A percentile compares a stretch with the other conserved stretches of the same genome.
phyloP scores from a whole-genome alignment of 306 rosid genomes.

The Casuarina glauca region DNA sequence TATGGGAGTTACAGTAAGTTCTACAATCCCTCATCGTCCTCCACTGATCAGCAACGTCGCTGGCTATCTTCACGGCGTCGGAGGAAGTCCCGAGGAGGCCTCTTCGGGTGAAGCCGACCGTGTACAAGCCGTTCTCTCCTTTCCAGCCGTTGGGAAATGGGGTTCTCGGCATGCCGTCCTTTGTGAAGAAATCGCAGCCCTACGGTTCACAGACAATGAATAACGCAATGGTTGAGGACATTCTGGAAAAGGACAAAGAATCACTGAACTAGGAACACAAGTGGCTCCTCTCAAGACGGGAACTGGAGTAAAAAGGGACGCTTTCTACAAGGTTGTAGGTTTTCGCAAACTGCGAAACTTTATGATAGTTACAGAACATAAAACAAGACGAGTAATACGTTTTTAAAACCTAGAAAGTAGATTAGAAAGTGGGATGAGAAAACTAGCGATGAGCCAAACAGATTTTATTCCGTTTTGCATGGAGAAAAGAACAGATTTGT shows the following conservation, averaged over 20 bases:
- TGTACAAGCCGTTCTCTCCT: slow-evolving; percentile 74
- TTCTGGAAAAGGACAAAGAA: too few species aligned
- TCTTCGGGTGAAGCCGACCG: slow-evolving; percentile 81
- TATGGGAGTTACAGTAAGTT: slow-evolving; percentile 42
- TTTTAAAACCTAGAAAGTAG: neutral
- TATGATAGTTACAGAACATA: slow-evolving; percentile 19
- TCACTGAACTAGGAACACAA: too few species aligned
- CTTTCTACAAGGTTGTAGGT: neutral
- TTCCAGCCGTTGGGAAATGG: slow-evolving; percentile 94
- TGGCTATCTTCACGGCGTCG: slow-evolving; percentile 68
- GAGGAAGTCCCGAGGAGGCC: slow-evolving; percentile 80
- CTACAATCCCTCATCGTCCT: slow-evolving; percentile 30
- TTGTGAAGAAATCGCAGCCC: slow-evolving; percentile 64
- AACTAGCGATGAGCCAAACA: slow-evolving; percentile 22
- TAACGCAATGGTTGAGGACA: neutral
- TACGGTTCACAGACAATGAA: slow-evolving; percentile 4
- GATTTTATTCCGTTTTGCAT: slow-evolving; percentile 62
- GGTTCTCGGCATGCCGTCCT: slow-evolving; percentile 82
- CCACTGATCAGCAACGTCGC: slow-evolving; percentile 64
- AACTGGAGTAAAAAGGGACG: neutral
- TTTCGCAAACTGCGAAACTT: slow-evolving; percentile 3
- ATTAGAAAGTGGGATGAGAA: slow-evolving; percentile 5
- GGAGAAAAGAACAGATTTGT: slow-evolving; percentile 69
- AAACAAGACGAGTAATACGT: neutral
- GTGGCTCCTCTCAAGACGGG: too few species aligned